Evolutionary conservation across 2,329 filamentous ascomycete genomes (phyloP).

Genomic region (Diaporthe eres): DNA sequence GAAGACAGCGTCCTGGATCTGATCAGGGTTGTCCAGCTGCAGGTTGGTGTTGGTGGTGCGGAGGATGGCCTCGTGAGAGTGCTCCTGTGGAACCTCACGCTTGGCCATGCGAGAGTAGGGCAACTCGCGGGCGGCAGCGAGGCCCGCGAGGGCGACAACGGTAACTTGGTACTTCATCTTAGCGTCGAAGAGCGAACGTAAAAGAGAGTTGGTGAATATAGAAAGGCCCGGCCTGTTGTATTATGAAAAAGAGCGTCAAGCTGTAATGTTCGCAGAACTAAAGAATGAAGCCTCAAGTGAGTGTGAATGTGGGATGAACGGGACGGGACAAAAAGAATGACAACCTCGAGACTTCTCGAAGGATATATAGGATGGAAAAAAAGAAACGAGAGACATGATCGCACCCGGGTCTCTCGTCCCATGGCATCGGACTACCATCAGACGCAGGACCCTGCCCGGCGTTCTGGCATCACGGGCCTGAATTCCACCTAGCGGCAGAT

Average conservation of each 20-base stretch:
- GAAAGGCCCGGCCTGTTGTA: slow-evolving; percentile 37
- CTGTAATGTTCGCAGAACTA: slow-evolving; percentile 39
- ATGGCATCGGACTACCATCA: slow-evolving; percentile 5
- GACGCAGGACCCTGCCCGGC: not conserved
- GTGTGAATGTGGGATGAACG: slow-evolving; percentile 29
- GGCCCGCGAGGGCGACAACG: slow-evolving; percentile 49
- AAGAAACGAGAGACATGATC: not conserved
- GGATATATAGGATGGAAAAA: slow-evolving; percentile 34
- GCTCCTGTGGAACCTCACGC: slow-evolving; percentile 67
- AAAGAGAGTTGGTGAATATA: slow-evolving; percentile 10
- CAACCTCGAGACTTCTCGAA: not conserved
- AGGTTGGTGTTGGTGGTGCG: slow-evolving; percentile 55
- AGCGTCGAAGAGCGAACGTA: slow-evolving; percentile 20
- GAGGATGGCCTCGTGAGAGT: slow-evolving; percentile 62
- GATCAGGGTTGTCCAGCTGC: slow-evolving; percentile 61
- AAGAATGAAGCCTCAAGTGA: slow-evolving; percentile 37
- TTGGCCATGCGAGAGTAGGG: slow-evolving; percentile 46
- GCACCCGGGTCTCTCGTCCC: slow-evolving; percentile 18
- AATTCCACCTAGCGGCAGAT: not conserved
- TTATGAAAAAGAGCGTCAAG: slow-evolving; percentile 39
- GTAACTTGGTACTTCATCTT: slow-evolving; percentile 52
- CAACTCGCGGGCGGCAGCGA: slow-evolving; percentile 50
- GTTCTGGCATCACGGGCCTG: slow-evolving; percentile 31
- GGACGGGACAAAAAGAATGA: not conserved
- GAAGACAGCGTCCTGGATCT: slow-evolving; percentile 63